Evolutionary conservation across 345 rosid genomes (phyloP).

Genomic region (Streptanthus diversifolius): DNA sequence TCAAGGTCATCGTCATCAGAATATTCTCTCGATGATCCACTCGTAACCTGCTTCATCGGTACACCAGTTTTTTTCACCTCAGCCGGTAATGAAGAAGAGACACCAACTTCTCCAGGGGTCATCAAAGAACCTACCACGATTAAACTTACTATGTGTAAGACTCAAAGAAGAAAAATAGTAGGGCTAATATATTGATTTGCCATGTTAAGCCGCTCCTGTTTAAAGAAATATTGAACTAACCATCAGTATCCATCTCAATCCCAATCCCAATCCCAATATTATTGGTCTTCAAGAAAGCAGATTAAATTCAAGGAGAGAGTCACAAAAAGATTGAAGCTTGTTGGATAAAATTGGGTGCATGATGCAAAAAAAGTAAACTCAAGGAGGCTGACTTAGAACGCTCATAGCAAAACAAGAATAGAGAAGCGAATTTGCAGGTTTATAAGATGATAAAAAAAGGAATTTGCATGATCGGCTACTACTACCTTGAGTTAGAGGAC

Average conservation of each 20-base stretch:
- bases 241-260: background rate
- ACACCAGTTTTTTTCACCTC: conserved; percentile 38
- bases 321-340: conserved; percentile 15
- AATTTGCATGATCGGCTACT: background rate
- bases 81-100: conserved; percentile 42
- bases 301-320: background rate
- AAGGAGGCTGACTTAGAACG: background rate
- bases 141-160: conserved; percentile 16
- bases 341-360: background rate
- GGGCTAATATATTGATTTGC: background rate
- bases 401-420: background rate
- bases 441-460: background rate
- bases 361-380: background rate
- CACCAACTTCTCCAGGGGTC: conserved; percentile 40
- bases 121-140: conserved; percentile 43
- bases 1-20: conserved; percentile 89
- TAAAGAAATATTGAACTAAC: background rate
- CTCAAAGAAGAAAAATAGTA: background rate
- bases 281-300: background rate
- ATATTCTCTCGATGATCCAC: conserved; percentile 93
- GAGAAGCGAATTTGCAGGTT: background rate
- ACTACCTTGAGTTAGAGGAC: conserved; percentile 46
- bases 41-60: conserved; percentile 63
- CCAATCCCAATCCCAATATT: background rate
- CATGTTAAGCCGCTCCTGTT: background rate